Evolutionary conservation across 2,329 filamentous ascomycete species (phyloP).

Genomic region (Nemania diffusa): DNA sequence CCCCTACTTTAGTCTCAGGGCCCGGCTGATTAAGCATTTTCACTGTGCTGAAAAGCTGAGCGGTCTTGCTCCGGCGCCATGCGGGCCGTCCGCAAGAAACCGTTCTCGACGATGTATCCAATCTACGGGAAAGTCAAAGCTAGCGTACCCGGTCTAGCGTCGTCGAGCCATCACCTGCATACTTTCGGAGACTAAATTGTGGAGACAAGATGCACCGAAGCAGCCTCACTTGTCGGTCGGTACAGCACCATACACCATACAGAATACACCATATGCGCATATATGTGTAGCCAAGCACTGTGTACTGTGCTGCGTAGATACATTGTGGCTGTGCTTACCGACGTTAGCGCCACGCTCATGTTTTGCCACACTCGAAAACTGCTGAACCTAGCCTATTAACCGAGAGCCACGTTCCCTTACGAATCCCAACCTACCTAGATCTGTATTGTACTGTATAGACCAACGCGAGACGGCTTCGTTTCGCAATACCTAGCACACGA

Average conservation of each 20-base stretch:
- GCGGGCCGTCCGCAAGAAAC: constrained; percentile 20
- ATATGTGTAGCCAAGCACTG: not conserved
- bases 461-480: not conserved
- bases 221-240: constrained; percentile 25
- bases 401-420: not conserved
- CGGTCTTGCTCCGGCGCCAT: constrained; percentile 8
- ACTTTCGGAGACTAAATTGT: constrained; percentile 13
- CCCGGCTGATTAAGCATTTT: constrained; percentile 6
- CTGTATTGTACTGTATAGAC: not conserved
- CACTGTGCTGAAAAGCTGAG: constrained; percentile 13
- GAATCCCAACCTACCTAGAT: no score
- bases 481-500: not conserved
- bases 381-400: not conserved
- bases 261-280: not conserved
- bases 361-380: not conserved
- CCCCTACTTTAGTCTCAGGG: not conserved
- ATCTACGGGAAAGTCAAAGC: constrained; percentile 12
- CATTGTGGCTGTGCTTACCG: not conserved
- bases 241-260: not conserved
- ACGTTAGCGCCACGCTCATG: not conserved
- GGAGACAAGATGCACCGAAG: constrained; percentile 5
- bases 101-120: constrained; percentile 12
- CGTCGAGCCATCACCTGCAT: constrained; percentile 2
- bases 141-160: constrained; percentile 21
- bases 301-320: not conserved